Percentiles rank a stretch among this genome's conserved stretches.
phyloP scores from a whole-genome alignment of 2,329 filamentous ascomycete species.

The Colletotrichum salicis region DNA sequence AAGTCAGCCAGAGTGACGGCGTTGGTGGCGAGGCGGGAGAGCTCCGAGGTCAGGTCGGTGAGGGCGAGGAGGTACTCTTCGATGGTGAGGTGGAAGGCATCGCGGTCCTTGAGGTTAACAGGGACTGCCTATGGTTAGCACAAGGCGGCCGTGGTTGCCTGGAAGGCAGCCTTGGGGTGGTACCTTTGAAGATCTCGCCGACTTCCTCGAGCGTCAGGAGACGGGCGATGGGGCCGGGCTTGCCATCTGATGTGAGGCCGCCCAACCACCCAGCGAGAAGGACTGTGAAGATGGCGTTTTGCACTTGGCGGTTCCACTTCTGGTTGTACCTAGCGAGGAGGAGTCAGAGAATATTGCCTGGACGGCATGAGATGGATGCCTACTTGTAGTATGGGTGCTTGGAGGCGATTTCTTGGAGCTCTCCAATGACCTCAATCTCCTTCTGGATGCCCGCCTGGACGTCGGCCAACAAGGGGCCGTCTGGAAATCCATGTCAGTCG shows the following conservation, averaged over 20 bases:
- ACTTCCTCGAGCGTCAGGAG: slow-evolving; percentile 91
- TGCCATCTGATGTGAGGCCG: slow-evolving; percentile 68
- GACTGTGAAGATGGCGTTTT: slow-evolving; percentile 75
- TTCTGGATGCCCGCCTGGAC: slow-evolving; percentile 78
- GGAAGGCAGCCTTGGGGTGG: background rate
- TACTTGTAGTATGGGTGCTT: slow-evolving; percentile 97
- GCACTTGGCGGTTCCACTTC: slow-evolving; percentile 85
- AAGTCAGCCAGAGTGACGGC: slow-evolving; percentile 93
- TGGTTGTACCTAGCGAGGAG: slow-evolving; percentile 72
- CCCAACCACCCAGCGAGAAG: slow-evolving; percentile 80
- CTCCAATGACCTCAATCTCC: slow-evolving; percentile 76
- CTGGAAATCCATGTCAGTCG: slow-evolving; percentile 72
- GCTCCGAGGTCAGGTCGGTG: slow-evolving; percentile 88
- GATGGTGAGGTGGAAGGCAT: slow-evolving; percentile 94
- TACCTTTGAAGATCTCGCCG: slow-evolving; percentile 80
- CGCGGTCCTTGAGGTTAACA: slow-evolving; percentile 88
- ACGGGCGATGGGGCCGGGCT: slow-evolving; percentile 65
- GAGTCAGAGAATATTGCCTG: slow-evolving; percentile 16
- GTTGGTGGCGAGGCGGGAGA: slow-evolving; percentile 91
- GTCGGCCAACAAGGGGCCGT: slow-evolving; percentile 74
- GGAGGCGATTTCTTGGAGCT: slow-evolving; percentile 79
- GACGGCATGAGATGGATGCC: slow-evolving; percentile 27
- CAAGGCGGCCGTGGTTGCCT: slow-evolving; percentile 3
- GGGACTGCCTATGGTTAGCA: slow-evolving; percentile 69
- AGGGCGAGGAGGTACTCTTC: slow-evolving; percentile 95